A percentile compares a stretch with the other conserved stretches of the same genome.
phyloP scores from a whole-genome alignment of 495 filamentous ascomycete genomes.

The Penicillium coffeae region DNA sequence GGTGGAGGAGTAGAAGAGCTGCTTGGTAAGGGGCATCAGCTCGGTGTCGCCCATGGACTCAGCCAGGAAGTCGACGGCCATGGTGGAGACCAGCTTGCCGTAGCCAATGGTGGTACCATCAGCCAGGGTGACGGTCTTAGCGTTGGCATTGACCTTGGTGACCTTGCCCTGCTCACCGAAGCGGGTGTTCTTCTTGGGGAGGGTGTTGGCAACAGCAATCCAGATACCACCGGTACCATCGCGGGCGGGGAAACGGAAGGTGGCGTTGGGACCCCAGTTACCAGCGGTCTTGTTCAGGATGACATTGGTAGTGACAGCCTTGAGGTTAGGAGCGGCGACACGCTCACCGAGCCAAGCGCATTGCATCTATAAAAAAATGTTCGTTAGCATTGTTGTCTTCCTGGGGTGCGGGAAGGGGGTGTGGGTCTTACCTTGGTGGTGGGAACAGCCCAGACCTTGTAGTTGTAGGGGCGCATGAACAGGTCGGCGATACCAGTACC shows the following conservation, averaged over 20 bases:
- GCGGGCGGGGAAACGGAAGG: slow-evolving; percentile 95
- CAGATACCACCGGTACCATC: slow-evolving; percentile 98
- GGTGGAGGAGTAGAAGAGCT: slow-evolving; percentile 93
- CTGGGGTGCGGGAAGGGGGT: background rate
- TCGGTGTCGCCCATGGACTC: slow-evolving; percentile 85
- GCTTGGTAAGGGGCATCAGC: slow-evolving; percentile 77
- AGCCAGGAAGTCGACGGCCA: slow-evolving; percentile 88
- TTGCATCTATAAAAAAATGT: slow-evolving; percentile 76
- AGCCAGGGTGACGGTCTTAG: slow-evolving; percentile 75
- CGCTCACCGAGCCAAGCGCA: slow-evolving; percentile 98
- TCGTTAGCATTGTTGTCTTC: background rate
- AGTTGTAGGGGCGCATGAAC: slow-evolving; percentile 99
- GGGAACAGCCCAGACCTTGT: slow-evolving; percentile 99
- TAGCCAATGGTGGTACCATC: slow-evolving; percentile 91
- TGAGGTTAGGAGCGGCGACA: slow-evolving; percentile 95
- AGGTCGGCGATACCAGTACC: slow-evolving; percentile 86
- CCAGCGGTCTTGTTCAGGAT: slow-evolving; percentile 94
- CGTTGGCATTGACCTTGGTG: slow-evolving; percentile 75
- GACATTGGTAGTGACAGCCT: slow-evolving; percentile 90
- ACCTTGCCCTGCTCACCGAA: slow-evolving; percentile 86
- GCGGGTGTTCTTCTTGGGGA: slow-evolving; percentile 85
- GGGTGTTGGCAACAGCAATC: slow-evolving; percentile 92
- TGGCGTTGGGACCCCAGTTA: slow-evolving; percentile 97
- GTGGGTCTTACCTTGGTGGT: slow-evolving; percentile 77
- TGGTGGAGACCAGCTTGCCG: slow-evolving; percentile 88